phyloP scores from a whole-genome alignment of 805 yeast genomes.

The Candida tallmaniae region DNA sequence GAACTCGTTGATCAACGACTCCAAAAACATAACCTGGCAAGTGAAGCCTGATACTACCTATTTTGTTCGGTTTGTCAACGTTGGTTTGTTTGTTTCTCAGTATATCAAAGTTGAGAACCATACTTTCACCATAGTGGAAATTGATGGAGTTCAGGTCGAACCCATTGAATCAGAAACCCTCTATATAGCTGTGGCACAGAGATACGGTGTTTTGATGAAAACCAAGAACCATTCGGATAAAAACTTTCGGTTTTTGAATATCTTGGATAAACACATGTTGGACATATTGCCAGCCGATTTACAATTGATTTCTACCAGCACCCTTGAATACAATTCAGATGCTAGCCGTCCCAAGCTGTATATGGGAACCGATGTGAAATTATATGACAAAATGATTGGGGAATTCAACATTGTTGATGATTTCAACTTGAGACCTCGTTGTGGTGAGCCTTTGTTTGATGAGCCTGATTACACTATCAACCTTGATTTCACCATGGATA shows the following conservation, averaged over 20 bases:
- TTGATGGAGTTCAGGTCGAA: constrained; percentile 87
- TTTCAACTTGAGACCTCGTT: constrained; percentile 27
- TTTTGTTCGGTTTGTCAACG: constrained; percentile 71
- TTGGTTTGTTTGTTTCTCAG: constrained; percentile 91
- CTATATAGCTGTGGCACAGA: constrained; percentile 87
- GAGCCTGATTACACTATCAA: constrained; percentile 67
- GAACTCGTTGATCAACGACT: constrained; percentile 72
- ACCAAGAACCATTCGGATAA: constrained; percentile 59
- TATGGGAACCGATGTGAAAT: constrained; percentile 5
- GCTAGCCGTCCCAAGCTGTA: constrained; percentile 37
- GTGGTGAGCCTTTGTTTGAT: constrained; percentile 42
- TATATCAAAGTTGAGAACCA: constrained; percentile 88
- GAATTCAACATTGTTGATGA: constrained; percentile 46
- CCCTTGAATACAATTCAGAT: constrained; percentile 50
- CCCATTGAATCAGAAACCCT: constrained; percentile 64
- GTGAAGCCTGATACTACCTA: constrained; percentile 87
- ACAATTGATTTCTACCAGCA: constrained; percentile 68
- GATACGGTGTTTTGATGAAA: constrained; percentile 74
- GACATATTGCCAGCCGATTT: constrained; percentile 68
- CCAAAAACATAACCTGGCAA: constrained; percentile 67
- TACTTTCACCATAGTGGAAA: constrained; percentile 78
- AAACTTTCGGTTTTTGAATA: constrained; percentile 81
- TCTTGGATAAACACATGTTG: constrained; percentile 77
- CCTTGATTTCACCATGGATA: constrained; percentile 79
- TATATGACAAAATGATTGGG: constrained; percentile 30